phyloP scores from a whole-genome alignment of 2,329 filamentous ascomycete species.

The Cladosporium halotolerans region DNA sequence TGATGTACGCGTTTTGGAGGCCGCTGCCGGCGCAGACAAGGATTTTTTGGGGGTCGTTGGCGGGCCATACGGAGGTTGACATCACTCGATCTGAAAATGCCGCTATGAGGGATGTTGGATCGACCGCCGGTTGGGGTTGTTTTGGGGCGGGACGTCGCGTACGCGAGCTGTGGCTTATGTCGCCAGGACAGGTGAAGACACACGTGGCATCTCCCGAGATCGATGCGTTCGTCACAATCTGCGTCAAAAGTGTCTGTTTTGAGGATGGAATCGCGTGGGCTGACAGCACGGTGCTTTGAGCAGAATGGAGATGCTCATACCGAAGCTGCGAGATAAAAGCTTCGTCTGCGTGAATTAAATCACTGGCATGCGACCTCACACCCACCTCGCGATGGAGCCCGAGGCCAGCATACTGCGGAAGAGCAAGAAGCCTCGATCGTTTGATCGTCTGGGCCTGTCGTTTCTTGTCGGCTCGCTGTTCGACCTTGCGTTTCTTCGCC shows the following conservation, averaged over 20 bases:
- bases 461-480: constrained; percentile 14
- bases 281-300: constrained; percentile 3
- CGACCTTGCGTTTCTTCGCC: constrained; percentile 27
- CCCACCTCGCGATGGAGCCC: constrained; percentile 13
- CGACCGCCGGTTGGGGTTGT: background rate
- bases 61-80: constrained; percentile 10
- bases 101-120: background rate
- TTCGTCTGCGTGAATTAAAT: constrained; percentile 14
- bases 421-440: constrained; percentile 9
- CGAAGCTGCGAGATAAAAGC: constrained; percentile 21
- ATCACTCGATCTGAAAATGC: background rate
- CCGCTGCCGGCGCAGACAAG: background rate
- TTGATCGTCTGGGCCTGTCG: constrained; percentile 21
- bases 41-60: background rate
- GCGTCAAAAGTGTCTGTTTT: background rate
- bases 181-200: background rate
- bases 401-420: constrained; percentile 9
- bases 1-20: background rate
- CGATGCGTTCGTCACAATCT: background rate
- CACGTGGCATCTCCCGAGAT: background rate
- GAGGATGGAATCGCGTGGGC: constrained; percentile 19
- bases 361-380: background rate
- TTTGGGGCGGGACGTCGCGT: background rate
- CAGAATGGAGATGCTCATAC: background rate
- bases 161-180: background rate